Conservation (phyloP, 257 asterid species). For the Lycium ferocissimum region DNA sequence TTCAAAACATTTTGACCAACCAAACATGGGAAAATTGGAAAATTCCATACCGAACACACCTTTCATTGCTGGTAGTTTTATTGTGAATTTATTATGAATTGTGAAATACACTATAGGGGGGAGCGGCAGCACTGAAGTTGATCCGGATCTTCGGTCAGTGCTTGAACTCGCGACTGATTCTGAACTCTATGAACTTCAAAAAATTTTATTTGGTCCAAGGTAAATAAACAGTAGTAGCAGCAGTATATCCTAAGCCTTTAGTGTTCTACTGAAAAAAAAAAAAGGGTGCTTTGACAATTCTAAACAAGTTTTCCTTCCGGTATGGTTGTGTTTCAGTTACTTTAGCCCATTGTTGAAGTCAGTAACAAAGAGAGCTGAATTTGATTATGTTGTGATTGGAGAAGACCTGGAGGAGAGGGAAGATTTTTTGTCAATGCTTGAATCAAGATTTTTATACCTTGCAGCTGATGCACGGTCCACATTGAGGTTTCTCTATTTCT, state of each 20-base stretch:
- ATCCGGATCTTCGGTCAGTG: constrained; percentile 79
- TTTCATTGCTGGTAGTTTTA: background rate
- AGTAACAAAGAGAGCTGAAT: constrained; percentile 58
- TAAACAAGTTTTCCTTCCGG: background rate
- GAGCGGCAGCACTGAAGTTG: constrained; percentile 45
- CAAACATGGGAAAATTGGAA: no score
- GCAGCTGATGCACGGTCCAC: constrained; percentile 97
- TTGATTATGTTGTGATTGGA: constrained; percentile 70
- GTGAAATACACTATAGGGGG: constrained; percentile 41
- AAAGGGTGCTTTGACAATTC: background rate
- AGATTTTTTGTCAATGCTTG: constrained; percentile 74
- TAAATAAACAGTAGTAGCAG: constrained; percentile 35
- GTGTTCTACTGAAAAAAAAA: background rate
- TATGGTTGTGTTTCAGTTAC: constrained; percentile 59
- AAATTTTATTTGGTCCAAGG: constrained; percentile 90
- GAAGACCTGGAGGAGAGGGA: constrained; percentile 92
- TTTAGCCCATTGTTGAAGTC: constrained; percentile 96
- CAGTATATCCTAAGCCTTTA: background rate
- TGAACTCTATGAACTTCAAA: constrained; percentile 80
- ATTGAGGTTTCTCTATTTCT: constrained; percentile 64
- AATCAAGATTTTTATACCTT: constrained; percentile 86
- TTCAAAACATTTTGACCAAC: no score
- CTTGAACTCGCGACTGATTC: constrained; percentile 89
- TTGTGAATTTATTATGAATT: constrained; percentile 28
- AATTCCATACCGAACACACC: no score